Base-by-base conservation (phyloP, 2,329 filamentous ascomycete species). In the Falciphora oryzae region DNA sequence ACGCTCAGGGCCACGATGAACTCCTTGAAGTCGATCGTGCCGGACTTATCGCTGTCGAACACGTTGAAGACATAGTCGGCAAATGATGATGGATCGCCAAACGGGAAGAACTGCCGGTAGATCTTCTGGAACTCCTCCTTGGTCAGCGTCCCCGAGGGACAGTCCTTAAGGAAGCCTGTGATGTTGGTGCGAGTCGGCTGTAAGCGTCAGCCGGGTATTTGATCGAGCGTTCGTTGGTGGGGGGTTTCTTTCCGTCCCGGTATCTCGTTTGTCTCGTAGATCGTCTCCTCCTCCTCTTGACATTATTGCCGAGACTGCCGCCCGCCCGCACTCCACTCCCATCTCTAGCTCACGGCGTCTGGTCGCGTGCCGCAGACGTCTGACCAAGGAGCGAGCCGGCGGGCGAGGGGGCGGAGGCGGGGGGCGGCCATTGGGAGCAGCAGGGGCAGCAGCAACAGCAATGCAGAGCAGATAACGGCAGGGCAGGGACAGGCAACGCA, bases 41-140 rank as follows among this genome's bases (percentile, higher is more conserved):
- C 95, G 59, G 92, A 97, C 74, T 96, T 96, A 79, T 99, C 95
- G 75, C 92, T 91, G 77, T 99, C 95, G 77, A 99, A 99, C 56
- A 99, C 95, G 72, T 97, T 97, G 82, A 99, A 99, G 67, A 99
- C 95, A 76, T 98, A 98, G 80, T 98, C 94, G 75, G 95, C 95
- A 76, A 99, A 99, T 3, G 92, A 95, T 31, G 92, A 96, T 4
- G 95, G 95, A 76, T 99, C 95, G 70, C 95, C 95, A 73, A 98
- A 98, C 18, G 95, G 95, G 78, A 99, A 99, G 85, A 99, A 99
- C 78, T 98, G 95, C 72, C 95, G 92, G 80, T 99, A 99, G 74
- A 99, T 99, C 81, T 98, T 98, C 79, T 98, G 95, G 78, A 99
- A 99, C 78, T 99, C 95, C 75, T 96, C 90, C 80, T 98, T 99